Evolutionary conservation across 2,329 filamentous ascomycete genomes (phyloP), one percentile per base, ranked within the genome.

Genomic region (Anthostomella pinea): DNA sequence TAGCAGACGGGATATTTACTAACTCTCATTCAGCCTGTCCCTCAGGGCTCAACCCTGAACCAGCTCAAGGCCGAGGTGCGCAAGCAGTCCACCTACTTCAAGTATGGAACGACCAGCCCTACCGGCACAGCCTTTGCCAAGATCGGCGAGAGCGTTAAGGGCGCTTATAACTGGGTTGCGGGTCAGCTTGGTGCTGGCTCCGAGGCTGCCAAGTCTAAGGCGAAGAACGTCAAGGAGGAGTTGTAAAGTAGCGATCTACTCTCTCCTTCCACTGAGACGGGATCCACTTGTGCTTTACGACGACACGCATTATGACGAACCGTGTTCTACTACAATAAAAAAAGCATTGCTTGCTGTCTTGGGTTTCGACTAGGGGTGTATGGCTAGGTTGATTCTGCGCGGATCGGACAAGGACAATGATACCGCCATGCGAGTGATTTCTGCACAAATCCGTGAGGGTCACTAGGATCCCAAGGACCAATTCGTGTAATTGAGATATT

Each of bases 31-130:
- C 29, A 61, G 61, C 63, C 70, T 4, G 70, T 76, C 25, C 83
- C 81, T 27, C 83, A 87, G 58, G 81, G 81, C 5, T 81, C 79
- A 13, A 83, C 69, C 39, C 52, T 80, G 38, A 83, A 90, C 41
- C 75, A 88, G 56, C 70, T 91, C 14, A 77, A 79, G 43, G 83
- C 84, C 7, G 70, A 79, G 41, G 86, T 83, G 11, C 80, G 84
- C 49, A 82, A 81, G 59, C 83, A 89, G 52, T 74, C 78, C 15
- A 85, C 82, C 15, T 89, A 83, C 62, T 91, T 88, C 70, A 77
- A 75, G 54, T 86, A 90, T 53, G 86, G 86, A 34, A 86, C 83
- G 5, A 77, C 72, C 7, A 75, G 75, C 18, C 83, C 86, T 10
- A 65, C 74, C 33, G 78, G 71, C 33, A 85, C 83, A 6, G 63